These are phyloP conservation scores for Platanthera zijinensis DNA, from an alignment of 106 monocot genomes.

Conservation along the genomic window DNA sequence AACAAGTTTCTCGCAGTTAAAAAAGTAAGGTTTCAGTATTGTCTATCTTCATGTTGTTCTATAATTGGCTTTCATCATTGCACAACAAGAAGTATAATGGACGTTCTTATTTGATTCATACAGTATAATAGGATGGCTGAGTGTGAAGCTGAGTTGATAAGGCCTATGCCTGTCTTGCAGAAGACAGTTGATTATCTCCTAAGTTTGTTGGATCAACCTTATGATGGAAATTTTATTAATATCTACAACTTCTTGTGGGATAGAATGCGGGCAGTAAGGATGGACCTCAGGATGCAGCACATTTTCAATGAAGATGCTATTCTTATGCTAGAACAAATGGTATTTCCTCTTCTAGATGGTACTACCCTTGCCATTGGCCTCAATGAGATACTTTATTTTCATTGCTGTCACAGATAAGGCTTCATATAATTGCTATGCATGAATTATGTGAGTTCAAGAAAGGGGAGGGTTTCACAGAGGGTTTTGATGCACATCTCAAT, in stretches of 20 bases:
- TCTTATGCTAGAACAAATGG: constrained; percentile 95
- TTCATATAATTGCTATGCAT: constrained; percentile 96
- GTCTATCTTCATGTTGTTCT: constrained; percentile 17
- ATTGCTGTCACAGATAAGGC: constrained; percentile 64
- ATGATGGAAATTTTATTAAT: constrained; percentile 55
- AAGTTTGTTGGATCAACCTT: constrained; percentile 67
- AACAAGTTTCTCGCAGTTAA: constrained; percentile 81
- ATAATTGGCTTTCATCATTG: constrained; percentile 19
- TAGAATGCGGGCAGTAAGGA: constrained; percentile 88
- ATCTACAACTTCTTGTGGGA: constrained; percentile 99
- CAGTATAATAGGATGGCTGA: constrained; percentile 95
- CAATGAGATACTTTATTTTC: constrained; percentile 3
- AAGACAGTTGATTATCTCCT: constrained; percentile 90
- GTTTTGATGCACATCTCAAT: constrained; percentile 98
- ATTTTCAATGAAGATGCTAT: constrained; percentile 82
- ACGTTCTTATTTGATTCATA: constrained; percentile 59
- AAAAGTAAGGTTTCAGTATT: constrained; percentile 43
- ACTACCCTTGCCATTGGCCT: neutral
- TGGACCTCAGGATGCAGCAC: constrained; percentile 99
- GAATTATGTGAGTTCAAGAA: constrained; percentile 90
- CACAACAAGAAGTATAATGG: constrained; percentile 41
- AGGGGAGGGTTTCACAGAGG: constrained; percentile 94
- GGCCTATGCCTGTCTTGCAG: constrained; percentile 87
- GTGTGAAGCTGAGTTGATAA: constrained; percentile 77
- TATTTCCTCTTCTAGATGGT: constrained; percentile 15